A percentile compares a stretch with the other conserved stretches of the same genome.
These are phyloP conservation scores for Solanum hybrid DNA, from an alignment of 305 asterid species.

Conservation along the genomic window DNA sequence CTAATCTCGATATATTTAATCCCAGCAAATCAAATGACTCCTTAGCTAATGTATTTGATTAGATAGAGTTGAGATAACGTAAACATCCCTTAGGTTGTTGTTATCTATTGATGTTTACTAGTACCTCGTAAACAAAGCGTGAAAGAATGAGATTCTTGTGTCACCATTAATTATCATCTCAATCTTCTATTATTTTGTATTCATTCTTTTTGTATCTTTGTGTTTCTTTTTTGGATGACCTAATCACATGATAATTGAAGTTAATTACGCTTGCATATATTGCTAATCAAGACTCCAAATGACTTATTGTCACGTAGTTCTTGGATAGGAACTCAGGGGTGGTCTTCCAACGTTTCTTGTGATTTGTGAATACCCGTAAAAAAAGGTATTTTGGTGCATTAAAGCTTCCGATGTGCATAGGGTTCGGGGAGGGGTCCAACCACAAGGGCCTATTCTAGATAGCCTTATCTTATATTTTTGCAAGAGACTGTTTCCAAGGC, in stretches of 20 bases:
- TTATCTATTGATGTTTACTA: neutral
- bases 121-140: slow-evolving; percentile 6
- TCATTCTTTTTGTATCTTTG: neutral
- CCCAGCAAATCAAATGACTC: neutral
- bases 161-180: slow-evolving; percentile 2
- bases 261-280: neutral
- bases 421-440: neutral
- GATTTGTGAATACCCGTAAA: neutral
- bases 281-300: neutral
- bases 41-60: neutral
- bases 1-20: neutral
- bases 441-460: too few relatives aligned
- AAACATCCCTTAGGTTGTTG: neutral
- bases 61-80: neutral
- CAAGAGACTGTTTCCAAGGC: too few relatives aligned
- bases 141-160: slow-evolving; percentile 5
- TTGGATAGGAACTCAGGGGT: neutral
- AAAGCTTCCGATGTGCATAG: neutral
- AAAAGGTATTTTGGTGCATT: neutral
- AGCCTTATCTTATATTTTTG: too few relatives aligned
- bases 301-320: neutral
- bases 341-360: neutral
- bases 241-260: neutral
- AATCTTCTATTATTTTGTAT: neutral
- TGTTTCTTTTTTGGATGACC: neutral